A percentile compares a stretch with the other conserved stretches of the same genome.
phyloP scores from a whole-genome alignment of 2,329 filamentous ascomycete species.

The Paracoccidioides brasiliensis region DNA sequence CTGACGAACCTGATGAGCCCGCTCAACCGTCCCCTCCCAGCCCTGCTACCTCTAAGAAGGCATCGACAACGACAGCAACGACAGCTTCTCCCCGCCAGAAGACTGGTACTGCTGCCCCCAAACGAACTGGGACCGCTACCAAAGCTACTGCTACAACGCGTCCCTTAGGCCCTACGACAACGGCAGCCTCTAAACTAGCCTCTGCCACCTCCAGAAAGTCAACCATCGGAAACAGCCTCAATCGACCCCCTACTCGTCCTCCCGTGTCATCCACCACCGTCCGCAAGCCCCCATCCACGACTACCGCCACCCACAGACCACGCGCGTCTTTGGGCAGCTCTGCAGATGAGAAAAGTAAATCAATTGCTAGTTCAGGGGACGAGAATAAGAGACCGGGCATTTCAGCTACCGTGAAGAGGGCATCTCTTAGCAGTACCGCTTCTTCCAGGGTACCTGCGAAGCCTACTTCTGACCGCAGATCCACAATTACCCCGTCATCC shows the following conservation, averaged over 20 bases:
- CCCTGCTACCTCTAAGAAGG: slow-evolving; percentile 19
- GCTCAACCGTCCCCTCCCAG: slow-evolving; percentile 20
- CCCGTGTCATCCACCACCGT: slow-evolving; percentile 18
- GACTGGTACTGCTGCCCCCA: slow-evolving; percentile 18
- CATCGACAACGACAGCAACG: slow-evolving; percentile 25
- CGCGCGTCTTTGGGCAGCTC: slow-evolving; percentile 32
- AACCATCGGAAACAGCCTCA: slow-evolving; percentile 27
- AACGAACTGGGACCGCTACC: slow-evolving; percentile 24
- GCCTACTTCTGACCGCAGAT: slow-evolving; percentile 25
- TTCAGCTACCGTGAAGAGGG: slow-evolving; percentile 31
- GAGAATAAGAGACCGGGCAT: slow-evolving; percentile 30
- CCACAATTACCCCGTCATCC: slow-evolving; percentile 25
- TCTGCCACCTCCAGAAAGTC: slow-evolving; percentile 16
- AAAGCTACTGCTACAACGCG: slow-evolving; percentile 20
- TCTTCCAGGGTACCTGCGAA: slow-evolving; percentile 23
- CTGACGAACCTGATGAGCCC: slow-evolving; percentile 10
- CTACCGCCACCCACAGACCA: slow-evolving; percentile 27
- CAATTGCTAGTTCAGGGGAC: slow-evolving; percentile 32
- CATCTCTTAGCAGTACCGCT: slow-evolving; percentile 30
- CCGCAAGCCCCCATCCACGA: slow-evolving; percentile 18
- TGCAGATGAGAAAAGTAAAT: slow-evolving; percentile 30
- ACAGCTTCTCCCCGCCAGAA: slow-evolving; percentile 22
- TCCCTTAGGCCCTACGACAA: slow-evolving; percentile 16
- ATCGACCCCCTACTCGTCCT: slow-evolving; percentile 34
- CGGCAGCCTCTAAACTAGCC: slow-evolving; percentile 18